Conservation (phyloP, 805 yeast species). For the Teunomyces funiuensis region DNA sequence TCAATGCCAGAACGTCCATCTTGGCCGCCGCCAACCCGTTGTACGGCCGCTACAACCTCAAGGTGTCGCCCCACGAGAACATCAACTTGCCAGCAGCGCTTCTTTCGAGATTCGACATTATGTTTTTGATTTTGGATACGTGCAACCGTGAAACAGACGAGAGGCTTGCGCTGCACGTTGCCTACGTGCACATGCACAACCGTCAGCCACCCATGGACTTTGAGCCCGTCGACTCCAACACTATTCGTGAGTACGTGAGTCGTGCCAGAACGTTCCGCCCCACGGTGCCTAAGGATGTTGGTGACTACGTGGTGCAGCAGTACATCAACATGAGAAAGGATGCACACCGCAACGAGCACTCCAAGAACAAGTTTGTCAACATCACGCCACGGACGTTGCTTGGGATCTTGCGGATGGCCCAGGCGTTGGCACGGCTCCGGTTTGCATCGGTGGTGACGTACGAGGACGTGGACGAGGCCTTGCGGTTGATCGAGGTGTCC, state of each 20-base stretch:
- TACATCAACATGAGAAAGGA: constrained; percentile 93
- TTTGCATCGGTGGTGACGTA: constrained; percentile 68
- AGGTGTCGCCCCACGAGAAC: constrained; percentile 88
- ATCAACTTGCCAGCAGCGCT: constrained; percentile 96
- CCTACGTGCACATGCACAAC: constrained; percentile 93
- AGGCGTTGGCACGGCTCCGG: constrained; percentile 89
- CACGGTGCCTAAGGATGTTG: constrained; percentile 75
- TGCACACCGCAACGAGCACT: constrained; percentile 74
- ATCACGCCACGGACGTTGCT: constrained; percentile 93
- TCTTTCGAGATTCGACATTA: constrained; percentile 88
- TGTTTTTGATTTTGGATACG: constrained; percentile 82
- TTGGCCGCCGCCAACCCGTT: constrained; percentile 98
- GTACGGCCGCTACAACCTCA: constrained; percentile 91
- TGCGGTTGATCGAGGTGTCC: constrained; percentile 83
- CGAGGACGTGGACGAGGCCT: constrained; percentile 93
- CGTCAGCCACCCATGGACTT: constrained; percentile 76
- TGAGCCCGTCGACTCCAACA: constrained; percentile 73
- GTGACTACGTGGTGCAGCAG: constrained; percentile 80
- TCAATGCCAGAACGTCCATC: constrained; percentile 93
- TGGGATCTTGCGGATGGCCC: constrained; percentile 89
- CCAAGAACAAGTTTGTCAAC: constrained; percentile 79
- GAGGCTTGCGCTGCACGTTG: constrained; percentile 87
- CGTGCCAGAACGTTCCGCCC: constrained; percentile 86
- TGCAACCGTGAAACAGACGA: constrained; percentile 81
- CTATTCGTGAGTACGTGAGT: constrained; percentile 85